phyloP scores from a whole-genome alignment of 768 basidiomycete species.

The Hericium coralloides region DNA sequence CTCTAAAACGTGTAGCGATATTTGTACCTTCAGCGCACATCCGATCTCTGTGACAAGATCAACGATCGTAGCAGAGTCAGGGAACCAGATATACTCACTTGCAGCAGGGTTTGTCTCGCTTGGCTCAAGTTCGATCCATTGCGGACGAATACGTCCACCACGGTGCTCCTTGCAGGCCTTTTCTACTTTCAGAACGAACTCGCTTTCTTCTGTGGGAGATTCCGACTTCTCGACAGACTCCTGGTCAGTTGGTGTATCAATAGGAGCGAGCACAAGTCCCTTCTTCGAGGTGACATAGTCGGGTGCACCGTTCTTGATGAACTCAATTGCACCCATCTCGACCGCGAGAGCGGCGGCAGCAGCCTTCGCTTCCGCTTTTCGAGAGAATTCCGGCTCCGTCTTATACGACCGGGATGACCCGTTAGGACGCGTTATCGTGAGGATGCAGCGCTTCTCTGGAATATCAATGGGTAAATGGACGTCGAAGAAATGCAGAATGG shows the following conservation, averaged over 20 bases:
- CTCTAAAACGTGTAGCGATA: constrained; percentile 39
- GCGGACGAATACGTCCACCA: constrained; percentile 38
- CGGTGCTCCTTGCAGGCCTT: constrained; percentile 47
- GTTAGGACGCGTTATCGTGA: constrained; percentile 50
- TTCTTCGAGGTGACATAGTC: constrained; percentile 26
- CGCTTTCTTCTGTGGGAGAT: constrained; percentile 8
- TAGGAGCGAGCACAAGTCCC: constrained; percentile 23
- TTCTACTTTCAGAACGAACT: constrained; percentile 37
- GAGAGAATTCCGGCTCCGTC: constrained; percentile 34
- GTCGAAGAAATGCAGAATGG: constrained; percentile 2
- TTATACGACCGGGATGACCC: constrained; percentile 44
- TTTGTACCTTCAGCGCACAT: constrained; percentile 45
- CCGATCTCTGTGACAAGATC: constrained; percentile 26
- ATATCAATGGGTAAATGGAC: not conserved
- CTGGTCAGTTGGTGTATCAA: constrained; percentile 14
- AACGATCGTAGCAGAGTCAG: constrained; percentile 18
- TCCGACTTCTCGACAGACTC: not conserved
- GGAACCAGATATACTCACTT: constrained; percentile 12
- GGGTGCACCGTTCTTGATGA: constrained; percentile 39
- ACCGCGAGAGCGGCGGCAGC: constrained; percentile 46
- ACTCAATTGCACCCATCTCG: constrained; percentile 51
- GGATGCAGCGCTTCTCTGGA: constrained; percentile 49
- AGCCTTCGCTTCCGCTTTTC: constrained; percentile 44
- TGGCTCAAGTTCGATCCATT: constrained; percentile 39
- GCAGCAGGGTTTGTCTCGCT: constrained; percentile 38